Evolutionary conservation across 2,329 filamentous ascomycete species (phyloP).

Genomic region (Cladophialophora immunda): DNA sequence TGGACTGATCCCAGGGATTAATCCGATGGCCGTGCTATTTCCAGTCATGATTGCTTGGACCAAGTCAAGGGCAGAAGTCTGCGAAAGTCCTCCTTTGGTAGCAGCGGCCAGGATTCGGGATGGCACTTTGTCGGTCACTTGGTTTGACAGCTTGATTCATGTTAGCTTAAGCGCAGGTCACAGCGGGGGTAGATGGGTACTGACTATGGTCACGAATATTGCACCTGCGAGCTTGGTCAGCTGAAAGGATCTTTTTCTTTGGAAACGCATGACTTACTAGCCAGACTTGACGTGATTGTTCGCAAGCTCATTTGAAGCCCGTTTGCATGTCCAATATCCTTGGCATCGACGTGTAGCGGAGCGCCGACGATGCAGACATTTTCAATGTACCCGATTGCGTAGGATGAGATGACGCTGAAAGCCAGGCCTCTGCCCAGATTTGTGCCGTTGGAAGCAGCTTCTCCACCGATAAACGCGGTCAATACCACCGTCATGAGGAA

Average conservation of each 20-base stretch:
- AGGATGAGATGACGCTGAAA: neutral
- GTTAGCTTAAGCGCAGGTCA: neutral
- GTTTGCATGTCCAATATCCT: neutral
- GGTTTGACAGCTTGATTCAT: neutral
- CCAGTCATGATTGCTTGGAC: neutral
- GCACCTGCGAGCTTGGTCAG: neutral
- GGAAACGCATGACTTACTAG: no score
- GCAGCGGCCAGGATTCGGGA: no score
- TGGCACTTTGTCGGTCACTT: no score
- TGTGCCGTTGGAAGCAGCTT: neutral
- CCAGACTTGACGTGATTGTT: neutral
- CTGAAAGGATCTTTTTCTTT: no score
- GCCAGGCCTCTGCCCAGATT: neutral
- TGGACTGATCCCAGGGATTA: neutral
- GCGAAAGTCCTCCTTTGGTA: no score
- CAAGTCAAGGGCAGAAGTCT: no score
- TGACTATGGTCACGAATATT: neutral
- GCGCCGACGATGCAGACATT: neutral
- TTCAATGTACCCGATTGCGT: neutral
- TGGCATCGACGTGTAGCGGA: neutral
- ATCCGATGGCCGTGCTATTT: neutral
- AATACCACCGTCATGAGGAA: neutral
- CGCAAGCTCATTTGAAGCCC: neutral
- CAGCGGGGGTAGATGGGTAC: neutral
- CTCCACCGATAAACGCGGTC: neutral